A percentile compares a stretch with the other conserved stretches of the same genome.
These are phyloP conservation scores for Coemansia asiatica DNA, from an alignment of 192 early-diverging fungal species.

Conservation along the genomic window DNA sequence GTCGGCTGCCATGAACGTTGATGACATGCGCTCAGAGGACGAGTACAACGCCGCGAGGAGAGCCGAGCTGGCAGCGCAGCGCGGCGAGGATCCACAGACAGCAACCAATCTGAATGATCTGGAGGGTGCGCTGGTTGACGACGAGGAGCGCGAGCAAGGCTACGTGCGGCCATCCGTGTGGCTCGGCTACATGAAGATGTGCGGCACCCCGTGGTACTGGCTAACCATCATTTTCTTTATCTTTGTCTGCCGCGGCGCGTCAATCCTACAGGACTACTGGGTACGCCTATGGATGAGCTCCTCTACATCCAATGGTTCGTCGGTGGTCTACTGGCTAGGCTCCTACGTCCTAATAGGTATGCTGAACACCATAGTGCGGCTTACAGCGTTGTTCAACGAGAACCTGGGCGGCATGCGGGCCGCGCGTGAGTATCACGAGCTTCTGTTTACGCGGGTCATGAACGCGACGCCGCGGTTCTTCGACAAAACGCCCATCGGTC, in stretches of 20 bases:
- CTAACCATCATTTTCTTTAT: slow-evolving; percentile 13
- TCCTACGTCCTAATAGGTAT: slow-evolving; percentile 64
- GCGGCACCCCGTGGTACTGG: slow-evolving; percentile 70
- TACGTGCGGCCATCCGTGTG: slow-evolving; percentile 75
- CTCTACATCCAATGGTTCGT: background rate
- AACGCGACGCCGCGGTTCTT: slow-evolving; percentile 83
- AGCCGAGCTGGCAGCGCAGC: slow-evolving; percentile 20
- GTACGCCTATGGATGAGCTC: slow-evolving; percentile 62
- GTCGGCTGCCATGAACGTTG: background rate
- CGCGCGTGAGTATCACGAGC: slow-evolving; percentile 59
- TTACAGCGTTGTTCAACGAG: slow-evolving; percentile 32
- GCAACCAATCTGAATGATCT: slow-evolving; percentile 22
- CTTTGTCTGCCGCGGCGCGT: slow-evolving; percentile 51
- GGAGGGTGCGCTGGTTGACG: slow-evolving; percentile 69
- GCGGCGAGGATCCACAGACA: background rate
- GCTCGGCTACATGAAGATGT: slow-evolving; percentile 70
- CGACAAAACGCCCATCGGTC: slow-evolving; percentile 86
- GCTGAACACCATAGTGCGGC: slow-evolving; percentile 39
- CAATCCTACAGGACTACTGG: slow-evolving; percentile 64
- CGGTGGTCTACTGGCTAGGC: slow-evolving; percentile 60
- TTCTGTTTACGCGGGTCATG: slow-evolving; percentile 63
- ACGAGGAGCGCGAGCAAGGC: slow-evolving; percentile 83
- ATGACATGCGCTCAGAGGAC: slow-evolving; percentile 36
- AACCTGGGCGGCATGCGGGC: slow-evolving; percentile 52
- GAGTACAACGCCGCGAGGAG: slow-evolving; percentile 21